phyloP scores from a whole-genome alignment of 169 alveolate genomes.

The Plasmodium fragile region DNA sequence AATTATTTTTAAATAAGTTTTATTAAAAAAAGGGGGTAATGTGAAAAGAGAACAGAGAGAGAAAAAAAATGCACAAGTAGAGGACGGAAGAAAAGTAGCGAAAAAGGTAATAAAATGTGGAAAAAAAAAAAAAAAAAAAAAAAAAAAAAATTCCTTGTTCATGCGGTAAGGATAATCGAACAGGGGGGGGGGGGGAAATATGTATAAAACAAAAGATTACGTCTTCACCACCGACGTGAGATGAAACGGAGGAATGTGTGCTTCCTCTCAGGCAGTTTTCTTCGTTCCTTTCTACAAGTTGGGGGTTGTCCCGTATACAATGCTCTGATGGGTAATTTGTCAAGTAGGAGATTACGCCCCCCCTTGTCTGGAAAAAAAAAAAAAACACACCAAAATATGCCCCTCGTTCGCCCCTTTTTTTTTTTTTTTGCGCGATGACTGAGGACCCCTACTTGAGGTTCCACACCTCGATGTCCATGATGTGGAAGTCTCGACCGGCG shows the following conservation, averaged over 20 bases:
- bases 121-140: neutral
- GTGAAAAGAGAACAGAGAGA: neutral
- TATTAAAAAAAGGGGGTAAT: conserved; percentile 22
- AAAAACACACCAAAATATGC: too few relatives aligned
- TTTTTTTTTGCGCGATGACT: too few relatives aligned
- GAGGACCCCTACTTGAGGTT: conserved; percentile 20
- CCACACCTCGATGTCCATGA: conserved; percentile 73
- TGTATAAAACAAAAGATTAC: neutral
- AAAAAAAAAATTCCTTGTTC: neutral
- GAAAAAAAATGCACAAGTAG: neutral
- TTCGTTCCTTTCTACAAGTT: neutral
- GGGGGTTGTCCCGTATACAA: neutral
- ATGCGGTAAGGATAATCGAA: neutral
- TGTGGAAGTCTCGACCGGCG: conserved; percentile 36
- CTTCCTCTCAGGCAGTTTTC: neutral
- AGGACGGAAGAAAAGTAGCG: neutral
- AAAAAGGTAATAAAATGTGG: neutral
- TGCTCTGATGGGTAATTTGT: too few relatives aligned
- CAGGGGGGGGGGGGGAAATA: too few relatives aligned
- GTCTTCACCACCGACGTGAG: neutral
- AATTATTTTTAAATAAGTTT: conserved; percentile 64
- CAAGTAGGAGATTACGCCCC: too few relatives aligned
- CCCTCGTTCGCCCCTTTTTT: neutral
- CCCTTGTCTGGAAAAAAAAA: too few relatives aligned
- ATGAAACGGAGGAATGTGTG: neutral